A percentile compares a stretch with the other conserved stretches of the same genome.
phyloP scores from a whole-genome alignment of 139 green algal genomes.

The Nannochloris sp. region DNA sequence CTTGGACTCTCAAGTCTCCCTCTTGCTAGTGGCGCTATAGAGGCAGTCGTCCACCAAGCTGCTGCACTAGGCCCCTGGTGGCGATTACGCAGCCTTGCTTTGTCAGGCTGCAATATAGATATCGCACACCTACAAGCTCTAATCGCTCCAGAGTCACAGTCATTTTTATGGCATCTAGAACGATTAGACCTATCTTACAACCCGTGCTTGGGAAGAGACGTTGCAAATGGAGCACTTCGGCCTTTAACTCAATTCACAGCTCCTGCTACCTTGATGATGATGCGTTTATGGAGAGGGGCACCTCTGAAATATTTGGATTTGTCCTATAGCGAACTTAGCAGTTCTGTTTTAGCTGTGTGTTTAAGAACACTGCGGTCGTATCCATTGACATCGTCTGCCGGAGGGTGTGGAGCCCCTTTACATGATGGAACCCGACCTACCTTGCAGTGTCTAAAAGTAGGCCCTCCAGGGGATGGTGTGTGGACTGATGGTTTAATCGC shows the following conservation, averaged over 20 bases:
- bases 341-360: neutral
- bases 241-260: neutral
- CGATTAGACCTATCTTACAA: conserved; percentile 1
- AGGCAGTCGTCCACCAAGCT: neutral
- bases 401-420: neutral
- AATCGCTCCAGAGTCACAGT: neutral
- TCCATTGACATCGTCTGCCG: neutral
- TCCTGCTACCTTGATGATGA: neutral
- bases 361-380: neutral
- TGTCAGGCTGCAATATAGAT: neutral
- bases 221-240: neutral
- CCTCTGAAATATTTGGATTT: neutral
- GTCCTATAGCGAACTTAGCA: neutral
- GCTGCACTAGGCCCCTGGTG: neutral
- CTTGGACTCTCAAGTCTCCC: neutral
- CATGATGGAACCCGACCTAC: neutral
- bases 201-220: neutral
- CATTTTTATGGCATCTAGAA: conserved; percentile 1
- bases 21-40: neutral
- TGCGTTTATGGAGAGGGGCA: neutral
- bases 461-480: neutral
- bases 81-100: neutral
- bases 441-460: neutral
- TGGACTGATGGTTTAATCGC: neutral
- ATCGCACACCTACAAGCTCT: neutral